Base-by-base conservation (phyloP, 768 basidiomycete species). In the Leccinum incarnatum region DNA sequence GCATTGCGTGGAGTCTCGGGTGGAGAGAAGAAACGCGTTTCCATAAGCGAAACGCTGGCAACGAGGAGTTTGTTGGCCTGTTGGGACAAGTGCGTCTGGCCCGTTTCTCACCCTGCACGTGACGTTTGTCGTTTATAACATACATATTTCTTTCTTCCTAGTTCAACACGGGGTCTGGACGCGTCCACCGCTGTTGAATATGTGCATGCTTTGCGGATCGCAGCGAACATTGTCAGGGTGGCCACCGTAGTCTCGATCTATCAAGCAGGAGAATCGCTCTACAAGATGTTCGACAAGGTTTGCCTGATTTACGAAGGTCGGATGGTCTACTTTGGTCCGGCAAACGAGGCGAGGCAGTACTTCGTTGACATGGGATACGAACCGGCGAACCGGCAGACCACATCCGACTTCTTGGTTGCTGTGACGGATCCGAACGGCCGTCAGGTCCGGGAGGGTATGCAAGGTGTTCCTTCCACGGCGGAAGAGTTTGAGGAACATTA, bases 1-100 rank as follows among this genome's bases (percentile, higher is more conserved):
- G 81, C 84, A 17, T 79, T 95, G 15, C 79, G 86, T 9, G 88
- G 89, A 11, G 80, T 91, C 9, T 85, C 83, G 27, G 90, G 88
- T 9, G 90, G 90, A 1, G 87, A 92, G 78, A 85, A 83, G 76
- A 94, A 94, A 69, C 82, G 93, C 15, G 91, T 94, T 3, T 87
- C 87, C 17, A 89, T 93, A 61, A 80, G 83, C 1, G 93, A 95
- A 68, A 77, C 79, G 0, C 70, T 92, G 56, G 84, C 89, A 1
- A 88, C 86, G 2, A 83, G 89, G 54, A 88, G 85, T 12, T 82
- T 84, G 29, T 80, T 93, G 11, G 84, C 89, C 59, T 85, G 84
- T 64, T 92, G 89, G 87, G 90, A 93, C 72, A 93, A 89, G 67
- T 70, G 32, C 15, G 66, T 57, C 3, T 19, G 1, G 6, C 4